Evolutionary conservation across 2,329 filamentous ascomycete species (phyloP).

Genomic region (Penicillium hesseltinei): DNA sequence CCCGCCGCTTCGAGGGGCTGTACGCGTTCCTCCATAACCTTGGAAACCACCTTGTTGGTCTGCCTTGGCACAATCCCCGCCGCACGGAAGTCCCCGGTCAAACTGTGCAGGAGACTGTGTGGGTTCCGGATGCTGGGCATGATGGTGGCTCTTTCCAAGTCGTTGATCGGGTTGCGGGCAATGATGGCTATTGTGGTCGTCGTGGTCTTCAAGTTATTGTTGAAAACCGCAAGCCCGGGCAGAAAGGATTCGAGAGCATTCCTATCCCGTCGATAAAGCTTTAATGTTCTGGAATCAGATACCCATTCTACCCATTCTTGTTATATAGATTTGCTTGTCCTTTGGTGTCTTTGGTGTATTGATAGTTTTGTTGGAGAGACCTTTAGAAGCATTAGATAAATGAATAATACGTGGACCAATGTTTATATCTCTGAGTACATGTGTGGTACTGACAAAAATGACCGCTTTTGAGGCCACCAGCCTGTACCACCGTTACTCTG

Average conservation of each 20-base stretch:
- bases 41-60: conserved; percentile 54
- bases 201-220: conserved; percentile 46
- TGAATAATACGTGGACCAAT: neutral
- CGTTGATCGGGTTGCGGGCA: conserved; percentile 40
- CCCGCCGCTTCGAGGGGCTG: conserved; percentile 64
- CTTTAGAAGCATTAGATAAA: neutral
- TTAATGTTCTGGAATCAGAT: conserved; percentile 2
- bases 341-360: neutral
- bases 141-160: conserved; percentile 38
- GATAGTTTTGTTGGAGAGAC: neutral
- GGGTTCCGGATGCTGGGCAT: conserved; percentile 34
- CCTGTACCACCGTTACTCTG: neutral
- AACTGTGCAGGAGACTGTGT: conserved; percentile 40
- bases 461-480: neutral
- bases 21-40: conserved; percentile 60
- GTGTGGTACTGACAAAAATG: neutral
- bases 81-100: conserved; percentile 60
- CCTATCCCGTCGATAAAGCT: conserved; percentile 33
- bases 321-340: neutral
- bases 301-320: neutral
- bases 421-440: neutral
- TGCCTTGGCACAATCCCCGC: conserved; percentile 62
- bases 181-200: conserved; percentile 48
- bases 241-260: conserved; percentile 48
- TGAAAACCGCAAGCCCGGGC: conserved; percentile 41